phyloP scores from a whole-genome alignment of 208 protist genomes.

The Crithidia brevicula region DNA sequence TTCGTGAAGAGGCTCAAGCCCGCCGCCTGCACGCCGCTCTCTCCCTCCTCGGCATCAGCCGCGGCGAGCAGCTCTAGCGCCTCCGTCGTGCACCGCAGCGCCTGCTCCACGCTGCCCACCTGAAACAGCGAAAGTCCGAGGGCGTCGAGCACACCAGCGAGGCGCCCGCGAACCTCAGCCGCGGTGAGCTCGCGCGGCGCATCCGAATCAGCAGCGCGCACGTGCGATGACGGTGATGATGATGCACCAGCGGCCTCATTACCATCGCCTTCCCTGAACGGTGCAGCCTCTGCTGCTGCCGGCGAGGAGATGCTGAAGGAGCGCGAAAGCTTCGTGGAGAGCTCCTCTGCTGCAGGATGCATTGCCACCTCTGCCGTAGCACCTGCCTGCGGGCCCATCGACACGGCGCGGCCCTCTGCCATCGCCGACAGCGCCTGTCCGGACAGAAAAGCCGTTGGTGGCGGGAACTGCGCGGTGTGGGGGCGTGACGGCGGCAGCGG shows the following conservation, averaged over 20 bases:
- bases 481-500: not conserved
- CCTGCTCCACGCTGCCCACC: constrained; percentile 67
- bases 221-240: not conserved
- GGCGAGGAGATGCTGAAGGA: not conserved
- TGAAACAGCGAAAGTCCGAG: constrained; percentile 78
- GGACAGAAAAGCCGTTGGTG: not conserved
- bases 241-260: no score
- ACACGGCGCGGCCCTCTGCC: not conserved
- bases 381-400: not conserved
- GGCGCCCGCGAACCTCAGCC: constrained; percentile 49
- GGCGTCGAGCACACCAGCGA: constrained; percentile 81
- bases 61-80: constrained; percentile 53
- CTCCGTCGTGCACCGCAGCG: constrained; percentile 78
- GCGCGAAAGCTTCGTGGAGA: not conserved
- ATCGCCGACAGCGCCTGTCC: not conserved
- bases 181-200: constrained; percentile 20
- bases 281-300: not conserved
- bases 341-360: not conserved
- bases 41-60: not conserved
- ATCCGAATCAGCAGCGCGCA: not conserved
- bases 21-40: not conserved
- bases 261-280: no score
- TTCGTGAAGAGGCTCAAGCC: constrained; percentile 1
- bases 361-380: not conserved
- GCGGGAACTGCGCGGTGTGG: constrained; percentile 12